Evolutionary conservation across 202 grass and related monocot genomes (phyloP), one percentile per base, ranked within the genome.

Genomic region (Musa balbisiana): DNA sequence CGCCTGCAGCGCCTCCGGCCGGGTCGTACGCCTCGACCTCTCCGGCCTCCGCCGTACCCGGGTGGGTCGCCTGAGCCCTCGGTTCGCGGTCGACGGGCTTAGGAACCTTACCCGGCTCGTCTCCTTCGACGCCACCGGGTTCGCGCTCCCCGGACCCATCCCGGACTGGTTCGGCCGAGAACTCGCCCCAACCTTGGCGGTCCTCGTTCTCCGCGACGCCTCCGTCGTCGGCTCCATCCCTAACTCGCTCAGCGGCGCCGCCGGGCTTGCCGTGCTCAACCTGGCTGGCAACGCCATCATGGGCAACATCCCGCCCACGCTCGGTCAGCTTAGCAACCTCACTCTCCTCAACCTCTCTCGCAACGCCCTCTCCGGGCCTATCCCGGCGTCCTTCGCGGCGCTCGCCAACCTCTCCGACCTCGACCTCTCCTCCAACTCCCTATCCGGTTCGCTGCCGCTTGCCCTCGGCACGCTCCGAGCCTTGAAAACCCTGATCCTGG

Each of bases 111-210:
- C 88, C 2, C 78, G 63, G 64, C 84, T 98, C 58, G 65, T 75
- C 16, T 69, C 73, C 53, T 93, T 98, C 85, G 92, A 98, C 76
- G 94, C 94, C 0, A 89, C 90, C 53, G 84, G 86, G 2, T 98
- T 98, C 75, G 51, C 80, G 77, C 81, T 98, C 8, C 88, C 88
- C 13, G 94, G 88, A 15, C 49, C 71, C 21, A 73, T 97, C 65
- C 94, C 94, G 17, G 33, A 58, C 0, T 91, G 90, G 94, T 91
- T 97, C 70, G 87, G 72, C 76, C 0, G 8, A 52, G 33, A 20
- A 43, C 81, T 93, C 10, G 85, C 88, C 55, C 62, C 79, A 0
- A 17, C 73, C 12, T 81, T 97, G 60, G 74, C 84, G 20, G 78
- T 80, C 15, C 79, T 98, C 68, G 88, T 91, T 82, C 91, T 98